Evolutionary conservation across 2,329 filamentous ascomycete species (phyloP).

Genomic region (Fulvia fulva): DNA sequence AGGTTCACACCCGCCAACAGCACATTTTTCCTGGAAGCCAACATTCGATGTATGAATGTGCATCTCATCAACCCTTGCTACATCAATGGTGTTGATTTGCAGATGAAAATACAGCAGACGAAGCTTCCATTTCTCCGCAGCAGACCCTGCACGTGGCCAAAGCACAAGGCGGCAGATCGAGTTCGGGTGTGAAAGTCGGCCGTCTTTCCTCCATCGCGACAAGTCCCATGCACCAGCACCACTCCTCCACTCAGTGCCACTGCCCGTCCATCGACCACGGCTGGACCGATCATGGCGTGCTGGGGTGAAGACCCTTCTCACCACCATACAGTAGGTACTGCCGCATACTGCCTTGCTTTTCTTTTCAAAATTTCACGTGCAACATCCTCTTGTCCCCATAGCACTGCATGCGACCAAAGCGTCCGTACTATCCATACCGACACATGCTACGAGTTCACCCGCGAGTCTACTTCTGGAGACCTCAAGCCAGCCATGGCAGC

Average conservation of each 20-base stretch:
- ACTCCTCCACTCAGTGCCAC: neutral
- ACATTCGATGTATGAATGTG: too few relatives aligned
- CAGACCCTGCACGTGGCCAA: neutral
- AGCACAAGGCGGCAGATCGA: neutral
- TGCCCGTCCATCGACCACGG: neutral
- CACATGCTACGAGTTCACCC: conserved; percentile 7
- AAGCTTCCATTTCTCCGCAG: neutral
- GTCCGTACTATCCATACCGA: neutral
- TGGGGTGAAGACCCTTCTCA: neutral
- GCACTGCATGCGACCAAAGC: neutral
- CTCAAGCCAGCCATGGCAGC: conserved; percentile 29
- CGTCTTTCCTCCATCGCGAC: neutral
- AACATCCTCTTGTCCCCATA: neutral
- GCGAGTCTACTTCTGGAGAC: conserved; percentile 14
- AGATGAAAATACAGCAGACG: neutral
- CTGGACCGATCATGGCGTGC: neutral
- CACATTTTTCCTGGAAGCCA: too few relatives aligned
- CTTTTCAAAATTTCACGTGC: neutral
- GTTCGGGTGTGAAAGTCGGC: neutral
- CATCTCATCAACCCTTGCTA: neutral
- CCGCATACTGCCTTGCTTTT: neutral
- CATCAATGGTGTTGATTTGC: neutral
- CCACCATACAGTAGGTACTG: neutral
- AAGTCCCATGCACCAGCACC: neutral
- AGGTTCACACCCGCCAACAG: conserved; percentile 5